These are phyloP conservation scores for Trichophyton schoenleinii DNA, from an alignment of 2,329 filamentous ascomycete genomes.

Conservation along the genomic window DNA sequence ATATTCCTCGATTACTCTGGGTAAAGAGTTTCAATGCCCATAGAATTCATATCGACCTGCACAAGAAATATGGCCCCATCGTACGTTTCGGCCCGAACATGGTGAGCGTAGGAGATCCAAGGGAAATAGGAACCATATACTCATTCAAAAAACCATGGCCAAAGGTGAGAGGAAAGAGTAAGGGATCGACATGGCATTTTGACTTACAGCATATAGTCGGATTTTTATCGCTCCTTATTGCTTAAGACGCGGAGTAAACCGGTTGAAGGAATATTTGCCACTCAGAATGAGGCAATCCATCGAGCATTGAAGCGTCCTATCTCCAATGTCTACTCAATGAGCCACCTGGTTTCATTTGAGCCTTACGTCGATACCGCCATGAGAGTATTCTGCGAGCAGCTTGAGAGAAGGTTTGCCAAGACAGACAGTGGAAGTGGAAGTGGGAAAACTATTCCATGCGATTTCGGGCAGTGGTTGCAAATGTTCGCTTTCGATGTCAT, in stretches of 20 bases:
- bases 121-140: constrained; percentile 62
- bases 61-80: constrained; percentile 58
- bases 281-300: background rate
- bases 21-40: background rate
- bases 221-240: background rate
- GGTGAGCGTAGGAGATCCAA: constrained; percentile 61
- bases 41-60: constrained; percentile 32
- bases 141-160: constrained; percentile 52
- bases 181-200: background rate
- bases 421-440: background rate
- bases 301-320: background rate
- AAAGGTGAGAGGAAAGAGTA: constrained; percentile 14
- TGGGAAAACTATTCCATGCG: constrained; percentile 2
- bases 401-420: background rate
- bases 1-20: background rate
- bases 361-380: background rate
- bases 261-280: constrained; percentile 1
- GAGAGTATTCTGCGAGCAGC: background rate
- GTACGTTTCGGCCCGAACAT: constrained; percentile 63
- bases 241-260: constrained; percentile 1
- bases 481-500: constrained; percentile 19
- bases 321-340: constrained; percentile 2
- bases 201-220: background rate
- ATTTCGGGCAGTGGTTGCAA: constrained; percentile 14
- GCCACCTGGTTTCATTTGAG: background rate